These are phyloP conservation scores for Nothophytophthora sp. DNA, from an alignment of 352 stramenopile genomes.

Conservation along the genomic window DNA sequence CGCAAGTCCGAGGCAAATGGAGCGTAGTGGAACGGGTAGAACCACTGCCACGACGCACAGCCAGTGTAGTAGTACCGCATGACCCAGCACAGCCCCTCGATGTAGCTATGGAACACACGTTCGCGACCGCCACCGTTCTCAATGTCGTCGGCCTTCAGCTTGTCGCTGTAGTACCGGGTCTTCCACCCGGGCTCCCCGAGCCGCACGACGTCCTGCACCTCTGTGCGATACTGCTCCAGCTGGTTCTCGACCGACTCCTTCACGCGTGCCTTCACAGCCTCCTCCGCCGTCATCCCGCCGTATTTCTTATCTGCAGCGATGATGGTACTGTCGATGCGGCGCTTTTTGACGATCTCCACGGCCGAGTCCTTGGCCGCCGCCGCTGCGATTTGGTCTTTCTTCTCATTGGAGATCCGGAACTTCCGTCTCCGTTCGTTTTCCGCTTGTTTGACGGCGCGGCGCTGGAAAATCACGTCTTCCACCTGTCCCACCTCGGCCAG, in stretches of 20 bases:
- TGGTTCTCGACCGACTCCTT: conserved; percentile 78
- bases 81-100: conserved; percentile 99
- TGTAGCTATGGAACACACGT: conserved; percentile 94
- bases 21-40: conserved; percentile 99
- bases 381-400: conserved; percentile 72
- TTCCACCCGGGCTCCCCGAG: conserved; percentile 98
- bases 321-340: conserved; percentile 60
- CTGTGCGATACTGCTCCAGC: conserved; percentile 80
- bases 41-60: conserved; percentile 99
- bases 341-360: conserved; percentile 82
- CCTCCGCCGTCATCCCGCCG: conserved; percentile 53
- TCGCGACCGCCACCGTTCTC: conserved; percentile 85
- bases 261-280: conserved; percentile 79
- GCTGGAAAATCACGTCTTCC: conserved; percentile 96
- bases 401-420: conserved; percentile 62
- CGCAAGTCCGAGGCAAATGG: conserved; percentile 93
- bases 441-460: conserved; percentile 81
- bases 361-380: conserved; percentile 63
- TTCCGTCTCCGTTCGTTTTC: conserved; percentile 77
- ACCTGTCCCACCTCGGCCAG: conserved; percentile 95
- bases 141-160: conserved; percentile 88
- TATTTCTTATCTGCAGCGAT: conserved; percentile 77
- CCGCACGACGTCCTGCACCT: conserved; percentile 93
- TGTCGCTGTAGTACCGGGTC: conserved; percentile 89
- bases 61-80: conserved; percentile 99